Base-by-base conservation (phyloP, 768 basidiomycete genomes). In the Mycena polygramma region DNA sequence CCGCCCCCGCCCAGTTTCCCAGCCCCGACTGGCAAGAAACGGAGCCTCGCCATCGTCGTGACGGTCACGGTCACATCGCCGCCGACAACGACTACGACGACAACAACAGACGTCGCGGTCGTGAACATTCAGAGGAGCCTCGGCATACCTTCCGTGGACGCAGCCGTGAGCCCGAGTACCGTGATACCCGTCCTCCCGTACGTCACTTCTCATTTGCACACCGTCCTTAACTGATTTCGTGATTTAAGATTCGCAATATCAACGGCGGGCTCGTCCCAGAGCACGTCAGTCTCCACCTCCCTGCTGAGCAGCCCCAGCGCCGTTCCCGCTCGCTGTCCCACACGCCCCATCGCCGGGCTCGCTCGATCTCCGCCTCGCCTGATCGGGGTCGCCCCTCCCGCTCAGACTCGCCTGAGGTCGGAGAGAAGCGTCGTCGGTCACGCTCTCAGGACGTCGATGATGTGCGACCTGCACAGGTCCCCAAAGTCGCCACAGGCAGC, bases 201-300 rank as follows among this genome's bases (percentile, higher is more conserved):
- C 5, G 45, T 30, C 8, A n/a, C n/a, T n/a, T n/a, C n/a, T n/a
- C n/a, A n/a, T n/a, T n/a, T n/a, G n/a, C n/a, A n/a, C n/a, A n/a
- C n/a, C n/a, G n/a, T n/a, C n/a, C n/a, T n/a, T n/a, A n/a, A n/a
- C 14, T 48, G 2, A 4, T 46, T 9, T 30, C 6, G 7, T n/a
- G 11, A 24, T 19, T 57, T 4, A 9, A 62, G 48, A 49, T 62
- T 5, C 36, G 49, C 8, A 62, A 62, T 14, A 62, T 62, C 48
- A 62, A 62, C 37, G 60, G 60, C 13, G 60, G 60, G 11, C 2
- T 49, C 11, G 60, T 62, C 17, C 60, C 60, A 13, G n/a, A 41
- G 13, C 14, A 4, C 19, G 17, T 60, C 9, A 11, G 4, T 2
- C 48, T 62, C 8, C 3, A 62, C 14, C 60, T 49, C 60, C 9